phyloP scores from a whole-genome alignment of 371 early-diverging fungal species.

The Circinella umbellata region DNA sequence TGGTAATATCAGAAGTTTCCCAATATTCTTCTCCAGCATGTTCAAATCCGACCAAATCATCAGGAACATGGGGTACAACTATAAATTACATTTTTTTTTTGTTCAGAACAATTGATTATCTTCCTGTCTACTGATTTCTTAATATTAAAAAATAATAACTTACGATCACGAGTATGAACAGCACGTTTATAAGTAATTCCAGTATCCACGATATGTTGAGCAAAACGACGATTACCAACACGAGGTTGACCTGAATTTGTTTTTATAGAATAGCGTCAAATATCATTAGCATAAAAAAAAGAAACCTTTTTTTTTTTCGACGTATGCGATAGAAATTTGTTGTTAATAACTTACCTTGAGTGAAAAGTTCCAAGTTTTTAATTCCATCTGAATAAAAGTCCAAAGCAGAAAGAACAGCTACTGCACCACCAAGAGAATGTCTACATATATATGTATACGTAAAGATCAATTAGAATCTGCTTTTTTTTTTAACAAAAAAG shows the following conservation, averaged over 20 bases:
- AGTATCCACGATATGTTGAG: slow-evolving; percentile 22
- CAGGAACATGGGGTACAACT: slow-evolving; percentile 24
- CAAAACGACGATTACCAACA: slow-evolving; percentile 25
- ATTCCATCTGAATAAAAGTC: slow-evolving; percentile 23
- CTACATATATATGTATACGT: background rate
- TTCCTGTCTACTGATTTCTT: too few species aligned
- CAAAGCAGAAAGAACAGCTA: slow-evolving; percentile 23
- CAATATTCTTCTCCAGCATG: slow-evolving; percentile 23
- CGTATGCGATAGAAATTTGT: too few species aligned
- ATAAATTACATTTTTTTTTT: background rate
- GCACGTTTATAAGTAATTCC: slow-evolving; percentile 18
- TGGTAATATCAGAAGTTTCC: background rate
- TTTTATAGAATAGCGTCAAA: too few species aligned
- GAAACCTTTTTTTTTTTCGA: too few species aligned
- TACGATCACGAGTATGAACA: slow-evolving; percentile 30
- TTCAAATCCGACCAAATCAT: slow-evolving; percentile 6
- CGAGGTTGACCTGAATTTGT: slow-evolving; percentile 17
- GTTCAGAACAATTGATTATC: too few species aligned
- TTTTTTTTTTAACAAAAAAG: too few species aligned
- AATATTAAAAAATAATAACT: slow-evolving; percentile 15
- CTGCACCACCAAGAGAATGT: slow-evolving; percentile 29
- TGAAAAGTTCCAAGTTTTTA: background rate
- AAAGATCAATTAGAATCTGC: too few species aligned
- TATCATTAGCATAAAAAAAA: too few species aligned
- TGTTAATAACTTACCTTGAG: background rate